Evolutionary conservation across 176 grass and related monocot genomes (phyloP), one percentile per base, ranked within the genome.

Genomic region (Triticum monococcum): DNA sequence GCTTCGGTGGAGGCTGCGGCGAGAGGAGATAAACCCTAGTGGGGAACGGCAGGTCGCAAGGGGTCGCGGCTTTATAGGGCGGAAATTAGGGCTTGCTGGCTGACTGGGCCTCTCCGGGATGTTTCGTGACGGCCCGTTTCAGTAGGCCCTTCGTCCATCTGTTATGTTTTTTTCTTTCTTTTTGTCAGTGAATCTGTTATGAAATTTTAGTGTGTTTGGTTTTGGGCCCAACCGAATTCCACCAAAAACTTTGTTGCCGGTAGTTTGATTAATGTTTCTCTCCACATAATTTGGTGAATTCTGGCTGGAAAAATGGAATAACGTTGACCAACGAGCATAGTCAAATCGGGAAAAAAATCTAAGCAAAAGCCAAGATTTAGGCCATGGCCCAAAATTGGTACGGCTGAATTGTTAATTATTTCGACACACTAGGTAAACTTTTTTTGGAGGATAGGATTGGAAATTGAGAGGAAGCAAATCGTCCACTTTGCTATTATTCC

Each of bases 11-110:
- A 31, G 81, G 86, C 82, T 85, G 89, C 89, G 86, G 86, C 86
- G 86, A 56, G 30, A 77, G 64, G 56, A 90, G 81, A 64, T 76
- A 81, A 91, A 88, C 89, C 86, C 89, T 91, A 88, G 32, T 0
- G 1, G 16, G 16, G 12, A 3, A 12, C 4, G 12, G 24, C 7
- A 75, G 8, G 72, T 14, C 13, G 14, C 20, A 9, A 12, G 75
- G 83, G 46, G 11, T 30, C n/a, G 14, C 5, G 13, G 0, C 7
- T 91, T 77, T 91, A 91, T 91, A 91, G 71, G 3, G 18, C 3
- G 5, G 4, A 8, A 71, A 64, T 52, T 91, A 91, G 81, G 85
- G 75, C 77, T 71, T 40, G 45, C 37, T 17, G 3, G 37, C 9
- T 0, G 20, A 50, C 22, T 68, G 85, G 76, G 81, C 81, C 86